Evolutionary conservation across 306 rosid species (phyloP), one percentile per base, ranked within the genome.

Genomic region (Cucurbita moschata): DNA sequence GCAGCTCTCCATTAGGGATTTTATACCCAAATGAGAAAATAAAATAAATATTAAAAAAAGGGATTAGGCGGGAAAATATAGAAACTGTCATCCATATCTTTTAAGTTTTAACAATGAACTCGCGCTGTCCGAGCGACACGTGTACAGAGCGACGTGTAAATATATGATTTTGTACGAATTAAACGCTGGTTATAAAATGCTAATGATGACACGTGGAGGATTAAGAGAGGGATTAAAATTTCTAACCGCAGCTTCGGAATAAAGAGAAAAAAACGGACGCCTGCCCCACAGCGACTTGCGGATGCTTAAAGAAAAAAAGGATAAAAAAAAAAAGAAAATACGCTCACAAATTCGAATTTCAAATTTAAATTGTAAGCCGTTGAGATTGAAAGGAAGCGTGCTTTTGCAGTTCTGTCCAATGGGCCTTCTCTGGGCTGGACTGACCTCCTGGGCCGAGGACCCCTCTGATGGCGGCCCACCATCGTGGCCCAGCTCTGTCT

Each of bases 311-410:
- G 72, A 23, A 58, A 26, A 26, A 42, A 47, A 68, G 47, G 38
- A 56, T 47, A 11, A 21, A 52, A 8, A 70, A 30, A 70, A 50
- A 70, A 26, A 8, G 50, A 30, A 69, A 50, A 50, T 14, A 70
- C 26, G 59, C 59, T 70, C 74, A 47, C 58, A 30, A 70, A 14
- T 70, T 70, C 46, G 74, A 70, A 70, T 7, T 70, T 70, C 59
- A 30, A 70, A 70, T 70, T 70, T 70, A 47, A 70, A 70, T 23
- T 50, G 26, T 70, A 53, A 50, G 74, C 59, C 74, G 74, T 70
- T 70, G 43, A 26, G 55, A 21, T 21, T 23, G 8, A 8, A 49
- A 70, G 15, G 4, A 26, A 51, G 46, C 74, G 47, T 70, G 23
- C 44, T 9, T 50, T 70, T 70, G 59, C 60, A 8, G 60, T 52